Evolutionary conservation across 1,284 basidiomycete genomes (phyloP).

Genomic region (Puccinia coronata): DNA sequence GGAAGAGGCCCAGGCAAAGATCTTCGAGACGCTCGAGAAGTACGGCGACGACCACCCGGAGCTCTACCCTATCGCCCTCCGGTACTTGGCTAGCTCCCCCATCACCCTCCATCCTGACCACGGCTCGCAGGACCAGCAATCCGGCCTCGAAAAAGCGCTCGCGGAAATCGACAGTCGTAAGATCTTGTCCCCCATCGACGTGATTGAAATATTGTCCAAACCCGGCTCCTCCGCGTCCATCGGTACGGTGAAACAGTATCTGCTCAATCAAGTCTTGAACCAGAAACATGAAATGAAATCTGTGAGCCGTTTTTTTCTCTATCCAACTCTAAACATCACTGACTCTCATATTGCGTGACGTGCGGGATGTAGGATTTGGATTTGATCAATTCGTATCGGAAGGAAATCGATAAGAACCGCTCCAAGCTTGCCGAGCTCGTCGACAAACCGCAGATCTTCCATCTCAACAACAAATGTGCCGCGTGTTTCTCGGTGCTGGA

Average conservation of each 20-base stretch:
- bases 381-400: conserved; percentile 79
- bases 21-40: conserved; percentile 70
- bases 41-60: conserved; percentile 74
- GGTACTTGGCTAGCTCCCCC: conserved; percentile 77
- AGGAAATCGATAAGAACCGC: conserved; percentile 78
- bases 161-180: conserved; percentile 73
- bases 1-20: conserved; percentile 64
- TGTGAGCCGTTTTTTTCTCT: conserved; percentile 56
- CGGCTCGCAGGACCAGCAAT: conserved; percentile 58
- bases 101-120: not conserved
- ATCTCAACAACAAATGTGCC: conserved; percentile 80
- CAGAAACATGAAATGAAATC: conserved; percentile 76
- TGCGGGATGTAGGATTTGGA: conserved; percentile 69
- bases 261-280: conserved; percentile 72
- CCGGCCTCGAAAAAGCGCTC: conserved; percentile 62
- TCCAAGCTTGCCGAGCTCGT: conserved; percentile 78
- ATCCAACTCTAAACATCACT: not conserved
- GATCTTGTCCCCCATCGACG: conserved; percentile 81
- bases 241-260: conserved; percentile 84
- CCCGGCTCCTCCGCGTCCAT: conserved; percentile 81
- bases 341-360: not conserved
- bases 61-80: conserved; percentile 83
- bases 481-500: conserved; percentile 80
- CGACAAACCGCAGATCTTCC: conserved; percentile 80
- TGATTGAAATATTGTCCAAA: conserved; percentile 82